Evolutionary conservation across 441 rosid genomes (phyloP), one percentile per base, ranked within the genome.

Genomic region (Pelargonium fulgidum): DNA sequence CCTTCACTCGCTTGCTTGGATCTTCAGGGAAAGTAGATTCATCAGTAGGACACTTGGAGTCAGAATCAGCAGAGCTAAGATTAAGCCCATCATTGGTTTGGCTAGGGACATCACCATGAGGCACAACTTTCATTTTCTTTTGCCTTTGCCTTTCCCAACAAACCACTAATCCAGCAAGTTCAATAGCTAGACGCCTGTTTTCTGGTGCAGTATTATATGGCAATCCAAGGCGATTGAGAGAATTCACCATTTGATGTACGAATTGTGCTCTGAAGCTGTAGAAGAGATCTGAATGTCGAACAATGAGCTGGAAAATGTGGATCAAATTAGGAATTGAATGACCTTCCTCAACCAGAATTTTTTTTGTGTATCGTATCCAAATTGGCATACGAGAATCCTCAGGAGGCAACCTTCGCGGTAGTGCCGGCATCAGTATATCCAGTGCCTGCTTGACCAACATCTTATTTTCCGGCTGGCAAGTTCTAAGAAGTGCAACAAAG

Each of bases 231-330:
- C 99, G 94, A 81, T 98, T 95, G 58, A 95, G 93, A 76, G 99
- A 92, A 85, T 92, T 95, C 67, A 95, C 99, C 99, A 95, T 95
- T 81, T 95, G 99, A 81, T 98, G 97, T 52, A 95, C 99, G 83
- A 95, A 95, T 72, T 92, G 99, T 12, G 93, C 96, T 84, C 99
- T 87, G 82, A 98, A 89, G 80, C 96, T 83, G 78, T 95, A 95
- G 79, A 95, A 95, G 70, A 95, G 88, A 82, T 90, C 85, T 64
- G 99, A 87, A 84, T 92, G 98, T 26, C 98, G 95, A 52, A 91
- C 96, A 82, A 95, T 89, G 61, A 95, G 89, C 83, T 90, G 97
- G 85, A 95, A 95, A 78, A 95, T 95, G 80, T 95, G 99, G 81
- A 95, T 92, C 84, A 95, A 79, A 85, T 95, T 95, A 59, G 96